Evolutionary conservation across 2,329 filamentous ascomycete genomes (phyloP).

Genomic region (Magnaporthiopsis incrustans): DNA sequence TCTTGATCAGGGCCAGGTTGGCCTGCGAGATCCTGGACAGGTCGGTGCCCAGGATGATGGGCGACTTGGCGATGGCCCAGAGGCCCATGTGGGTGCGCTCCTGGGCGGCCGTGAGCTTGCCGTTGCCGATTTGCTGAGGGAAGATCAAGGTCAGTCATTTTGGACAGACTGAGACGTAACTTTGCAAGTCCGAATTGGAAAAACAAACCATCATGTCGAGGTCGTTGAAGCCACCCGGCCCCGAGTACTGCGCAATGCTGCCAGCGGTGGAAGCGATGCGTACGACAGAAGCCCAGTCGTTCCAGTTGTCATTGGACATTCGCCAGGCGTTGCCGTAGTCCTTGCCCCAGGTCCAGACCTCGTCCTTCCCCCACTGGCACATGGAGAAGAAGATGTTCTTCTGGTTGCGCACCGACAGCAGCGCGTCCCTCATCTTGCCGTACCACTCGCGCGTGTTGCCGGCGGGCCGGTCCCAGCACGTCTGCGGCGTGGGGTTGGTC

Average conservation of each 20-base stretch:
- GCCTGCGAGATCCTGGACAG: conserved; percentile 16
- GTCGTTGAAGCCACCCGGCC: conserved; percentile 21
- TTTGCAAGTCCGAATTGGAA: background rate
- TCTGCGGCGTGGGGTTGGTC: conserved; percentile 15
- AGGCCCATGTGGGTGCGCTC: conserved; percentile 20
- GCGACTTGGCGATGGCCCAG: conserved; percentile 21
- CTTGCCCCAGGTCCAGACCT: conserved; percentile 36
- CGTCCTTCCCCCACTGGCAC: conserved; percentile 36
- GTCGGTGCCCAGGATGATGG: conserved; percentile 18
- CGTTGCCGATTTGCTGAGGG: conserved; percentile 14
- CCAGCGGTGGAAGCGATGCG: conserved; percentile 12
- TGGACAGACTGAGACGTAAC: too few species aligned
- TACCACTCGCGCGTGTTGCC: conserved; percentile 36
- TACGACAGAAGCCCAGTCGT: conserved; percentile 13
- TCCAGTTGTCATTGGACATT: conserved; percentile 33
- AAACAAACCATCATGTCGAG: conserved; percentile 19
- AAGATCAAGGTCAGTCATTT: background rate
- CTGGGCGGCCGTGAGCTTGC: conserved; percentile 14
- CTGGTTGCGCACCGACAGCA: conserved; percentile 17
- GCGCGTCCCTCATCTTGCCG: conserved; percentile 33
- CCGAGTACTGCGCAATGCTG: conserved; percentile 14
- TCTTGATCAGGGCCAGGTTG: conserved; percentile 15
- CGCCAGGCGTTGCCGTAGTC: conserved; percentile 32
- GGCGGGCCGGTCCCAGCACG: conserved; percentile 36
- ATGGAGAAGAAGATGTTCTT: conserved; percentile 36